phyloP scores from a whole-genome alignment of 495 filamentous ascomycete genomes.

The Chaetomium cochliodes region DNA sequence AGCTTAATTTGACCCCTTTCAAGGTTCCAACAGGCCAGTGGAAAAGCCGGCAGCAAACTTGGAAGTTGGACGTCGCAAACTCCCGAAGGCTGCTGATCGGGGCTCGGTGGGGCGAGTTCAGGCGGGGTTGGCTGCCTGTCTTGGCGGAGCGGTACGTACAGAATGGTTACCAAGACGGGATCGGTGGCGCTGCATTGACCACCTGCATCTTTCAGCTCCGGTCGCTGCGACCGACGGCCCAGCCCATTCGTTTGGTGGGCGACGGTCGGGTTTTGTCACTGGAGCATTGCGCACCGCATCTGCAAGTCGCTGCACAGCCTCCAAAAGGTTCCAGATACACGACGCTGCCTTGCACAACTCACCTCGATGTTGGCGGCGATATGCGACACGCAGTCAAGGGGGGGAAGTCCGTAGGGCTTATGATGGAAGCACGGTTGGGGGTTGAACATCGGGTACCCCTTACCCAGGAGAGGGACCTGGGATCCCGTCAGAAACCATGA shows the following conservation, averaged over 20 bases:
- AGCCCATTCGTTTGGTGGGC: constrained; percentile 39
- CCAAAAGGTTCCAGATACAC: constrained; percentile 17
- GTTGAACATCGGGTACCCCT: not conserved
- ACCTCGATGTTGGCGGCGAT: constrained; percentile 18
- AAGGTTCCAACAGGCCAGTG: not conserved
- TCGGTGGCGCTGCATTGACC: constrained; percentile 44
- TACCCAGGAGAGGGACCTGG: constrained; percentile 2
- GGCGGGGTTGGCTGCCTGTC: constrained; percentile 15
- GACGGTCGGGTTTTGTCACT: constrained; percentile 34
- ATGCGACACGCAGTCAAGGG: constrained; percentile 21
- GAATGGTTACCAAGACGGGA: constrained; percentile 18
- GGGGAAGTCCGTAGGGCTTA: not conserved
- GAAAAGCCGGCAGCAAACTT: not conserved
- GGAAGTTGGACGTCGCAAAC: constrained; percentile 5
- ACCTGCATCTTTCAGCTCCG: constrained; percentile 51
- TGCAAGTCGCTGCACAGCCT: constrained; percentile 51
- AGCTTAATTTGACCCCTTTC: not conserved
- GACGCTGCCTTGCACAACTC: not conserved
- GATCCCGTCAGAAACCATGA: not conserved
- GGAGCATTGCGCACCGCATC: constrained; percentile 37
- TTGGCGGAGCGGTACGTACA: constrained; percentile 19
- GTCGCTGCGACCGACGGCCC: constrained; percentile 30
- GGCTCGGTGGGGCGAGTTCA: constrained; percentile 14
- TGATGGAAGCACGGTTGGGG: constrained; percentile 6
- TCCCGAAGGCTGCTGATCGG: not conserved